Conservation (phyloP, 208 protist genomes). For the Leishmania major region DNA sequence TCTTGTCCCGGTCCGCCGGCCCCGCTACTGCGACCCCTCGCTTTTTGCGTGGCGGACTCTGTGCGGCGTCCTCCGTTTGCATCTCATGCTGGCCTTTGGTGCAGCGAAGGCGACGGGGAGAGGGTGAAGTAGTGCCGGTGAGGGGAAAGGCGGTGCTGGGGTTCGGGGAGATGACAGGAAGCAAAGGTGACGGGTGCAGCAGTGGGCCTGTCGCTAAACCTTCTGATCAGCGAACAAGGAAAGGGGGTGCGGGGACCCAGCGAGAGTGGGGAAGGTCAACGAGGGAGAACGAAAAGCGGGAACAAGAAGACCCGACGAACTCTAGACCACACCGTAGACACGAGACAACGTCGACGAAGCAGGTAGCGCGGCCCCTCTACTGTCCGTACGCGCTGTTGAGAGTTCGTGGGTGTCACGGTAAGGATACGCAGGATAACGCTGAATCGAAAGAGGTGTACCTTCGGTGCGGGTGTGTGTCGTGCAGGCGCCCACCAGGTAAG, state of each 20-base stretch:
- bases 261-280: neutral
- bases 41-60: slow-evolving; percentile 15
- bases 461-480: neutral
- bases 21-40: slow-evolving; percentile 5
- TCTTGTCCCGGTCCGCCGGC: neutral
- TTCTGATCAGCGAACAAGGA: slow-evolving; percentile 1
- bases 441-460: neutral
- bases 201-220: neutral
- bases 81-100: neutral
- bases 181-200: neutral
- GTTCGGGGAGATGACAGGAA: neutral
- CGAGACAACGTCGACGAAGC: neutral
- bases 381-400: neutral
- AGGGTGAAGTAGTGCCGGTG: neutral
- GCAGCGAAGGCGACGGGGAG: neutral
- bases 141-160: neutral
- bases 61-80: neutral
- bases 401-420: neutral
- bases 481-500: neutral
- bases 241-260: neutral
- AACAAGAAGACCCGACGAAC: neutral
- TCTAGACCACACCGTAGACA: neutral
- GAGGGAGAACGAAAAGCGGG: neutral
- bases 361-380: neutral
- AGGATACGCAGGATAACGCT: neutral